A percentile compares a stretch with the other conserved stretches of the same genome.
Evolutionary conservation across 2,329 filamentous ascomycete species (phyloP).

Genomic region (Metarhizium guizhouense): DNA sequence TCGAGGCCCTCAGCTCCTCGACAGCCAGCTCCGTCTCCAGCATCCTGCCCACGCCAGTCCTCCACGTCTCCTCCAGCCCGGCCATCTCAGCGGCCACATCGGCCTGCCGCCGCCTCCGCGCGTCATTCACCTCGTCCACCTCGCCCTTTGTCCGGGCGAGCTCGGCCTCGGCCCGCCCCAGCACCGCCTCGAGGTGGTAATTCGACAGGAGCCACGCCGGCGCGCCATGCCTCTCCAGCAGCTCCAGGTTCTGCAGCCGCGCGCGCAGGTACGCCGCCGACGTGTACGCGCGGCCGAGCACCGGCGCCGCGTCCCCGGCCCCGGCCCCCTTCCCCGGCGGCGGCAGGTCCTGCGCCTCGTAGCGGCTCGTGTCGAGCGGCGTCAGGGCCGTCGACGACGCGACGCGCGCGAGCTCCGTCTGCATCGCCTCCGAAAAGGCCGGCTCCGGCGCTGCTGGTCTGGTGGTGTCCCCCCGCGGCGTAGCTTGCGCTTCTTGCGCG

Average conservation of each 20-base stretch:
- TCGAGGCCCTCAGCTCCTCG: constrained; percentile 59
- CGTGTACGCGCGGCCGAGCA: constrained; percentile 47
- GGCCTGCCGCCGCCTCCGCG: constrained; percentile 62
- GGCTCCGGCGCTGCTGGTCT: constrained; percentile 34
- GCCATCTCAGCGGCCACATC: constrained; percentile 63
- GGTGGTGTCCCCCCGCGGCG: constrained; percentile 29
- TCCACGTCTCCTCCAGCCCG: constrained; percentile 71
- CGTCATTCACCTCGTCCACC: constrained; percentile 64
- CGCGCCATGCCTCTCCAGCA: constrained; percentile 76
- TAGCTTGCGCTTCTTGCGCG: constrained; percentile 48
- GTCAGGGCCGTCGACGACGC: constrained; percentile 30
- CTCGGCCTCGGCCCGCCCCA: constrained; percentile 60
- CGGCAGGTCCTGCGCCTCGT: constrained; percentile 60
- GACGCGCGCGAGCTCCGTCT: constrained; percentile 60
- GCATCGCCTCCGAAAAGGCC: constrained; percentile 56
- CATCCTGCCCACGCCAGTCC: constrained; percentile 64
- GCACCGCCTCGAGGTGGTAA: constrained; percentile 63
- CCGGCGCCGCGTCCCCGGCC: constrained; percentile 44
- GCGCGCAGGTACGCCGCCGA: constrained; percentile 41
- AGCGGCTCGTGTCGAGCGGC: constrained; percentile 68
- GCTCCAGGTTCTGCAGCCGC: constrained; percentile 49
- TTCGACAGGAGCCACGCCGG: constrained; percentile 91
- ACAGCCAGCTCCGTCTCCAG: constrained; percentile 82
- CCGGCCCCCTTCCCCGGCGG: constrained; percentile 8
- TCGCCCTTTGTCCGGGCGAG: constrained; percentile 58